Evolutionary conservation across 1,284 basidiomycete species (phyloP).

Genomic region (Rhizoctonia solani): DNA sequence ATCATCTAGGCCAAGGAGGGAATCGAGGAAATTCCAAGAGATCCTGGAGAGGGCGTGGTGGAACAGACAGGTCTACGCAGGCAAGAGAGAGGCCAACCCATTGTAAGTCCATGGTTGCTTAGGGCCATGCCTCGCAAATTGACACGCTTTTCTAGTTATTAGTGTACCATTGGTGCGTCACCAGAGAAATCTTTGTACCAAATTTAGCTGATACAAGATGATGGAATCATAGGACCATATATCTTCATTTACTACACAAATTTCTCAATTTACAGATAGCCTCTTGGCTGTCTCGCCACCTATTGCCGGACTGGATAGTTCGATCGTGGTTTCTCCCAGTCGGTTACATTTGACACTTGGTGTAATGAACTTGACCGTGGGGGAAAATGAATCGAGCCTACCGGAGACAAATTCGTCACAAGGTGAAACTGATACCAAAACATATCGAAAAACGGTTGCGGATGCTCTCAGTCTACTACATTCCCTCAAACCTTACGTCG

Average conservation of each 20-base stretch:
- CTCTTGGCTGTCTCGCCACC: conserved; percentile 3
- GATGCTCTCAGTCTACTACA: conserved; percentile 1
- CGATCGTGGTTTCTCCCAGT: conserved; percentile 9
- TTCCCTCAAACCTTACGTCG: neutral
- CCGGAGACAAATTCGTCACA: neutral
- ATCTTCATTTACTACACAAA: neutral
- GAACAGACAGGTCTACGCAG: neutral
- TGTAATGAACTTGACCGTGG: conserved; percentile 3
- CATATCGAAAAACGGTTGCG: neutral
- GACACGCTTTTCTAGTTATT: neutral
- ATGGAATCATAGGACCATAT: conserved; percentile 7
- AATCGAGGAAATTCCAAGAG: neutral
- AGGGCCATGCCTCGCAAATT: neutral
- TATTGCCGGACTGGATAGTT: conserved; percentile 3
- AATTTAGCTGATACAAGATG: neutral
- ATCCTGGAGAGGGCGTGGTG: neutral
- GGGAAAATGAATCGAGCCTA: neutral
- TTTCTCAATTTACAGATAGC: neutral
- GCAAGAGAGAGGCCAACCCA: neutral
- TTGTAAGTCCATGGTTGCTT: neutral
- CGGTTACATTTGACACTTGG: conserved; percentile 19
- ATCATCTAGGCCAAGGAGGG: too few relatives aligned
- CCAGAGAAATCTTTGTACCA: neutral
- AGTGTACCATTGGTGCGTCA: conserved; percentile 6
- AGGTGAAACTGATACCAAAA: too few relatives aligned